Conservation (phyloP, 306 rosid genomes). For the Calophaca sinica region DNA sequence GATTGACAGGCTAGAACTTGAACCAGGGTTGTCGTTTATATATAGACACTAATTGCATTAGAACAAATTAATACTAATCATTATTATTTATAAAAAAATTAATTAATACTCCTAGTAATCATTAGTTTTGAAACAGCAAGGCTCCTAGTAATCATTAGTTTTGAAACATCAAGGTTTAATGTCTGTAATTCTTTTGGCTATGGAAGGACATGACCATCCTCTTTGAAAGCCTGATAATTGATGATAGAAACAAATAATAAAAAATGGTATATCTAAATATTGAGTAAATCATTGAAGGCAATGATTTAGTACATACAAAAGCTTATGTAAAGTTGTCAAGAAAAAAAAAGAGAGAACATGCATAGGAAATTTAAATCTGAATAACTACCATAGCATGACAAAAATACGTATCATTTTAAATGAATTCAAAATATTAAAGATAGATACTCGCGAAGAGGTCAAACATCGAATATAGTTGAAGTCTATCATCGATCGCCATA, state of each 20-base stretch:
- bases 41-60: no score
- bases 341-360: background rate
- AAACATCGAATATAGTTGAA: conserved; percentile 44
- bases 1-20: conserved; percentile 31
- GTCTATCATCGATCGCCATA: conserved; percentile 25
- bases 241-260: conserved; percentile 25
- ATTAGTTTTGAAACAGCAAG: conserved; percentile 28
- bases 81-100: no score
- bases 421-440: conserved; percentile 2
- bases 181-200: conserved; percentile 2
- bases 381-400: conserved; percentile 38
- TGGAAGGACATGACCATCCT: conserved; percentile 8
- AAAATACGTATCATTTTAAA: conserved; percentile 23
- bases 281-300: conserved; percentile 42
- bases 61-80: no score
- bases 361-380: conserved; percentile 17
- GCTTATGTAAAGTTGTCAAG: conserved; percentile 42
- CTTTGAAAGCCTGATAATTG: conserved; percentile 7
- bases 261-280: background rate
- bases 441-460: conserved; percentile 36
- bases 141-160: background rate
- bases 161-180: conserved; percentile 24
- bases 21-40: background rate
- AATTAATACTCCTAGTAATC: background rate
- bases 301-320: conserved; percentile 35